A percentile compares a stretch with the other conserved stretches of the same genome.
Conservation (phyloP, 2,329 filamentous ascomycete species). For the Fonsecaea nubica region DNA sequence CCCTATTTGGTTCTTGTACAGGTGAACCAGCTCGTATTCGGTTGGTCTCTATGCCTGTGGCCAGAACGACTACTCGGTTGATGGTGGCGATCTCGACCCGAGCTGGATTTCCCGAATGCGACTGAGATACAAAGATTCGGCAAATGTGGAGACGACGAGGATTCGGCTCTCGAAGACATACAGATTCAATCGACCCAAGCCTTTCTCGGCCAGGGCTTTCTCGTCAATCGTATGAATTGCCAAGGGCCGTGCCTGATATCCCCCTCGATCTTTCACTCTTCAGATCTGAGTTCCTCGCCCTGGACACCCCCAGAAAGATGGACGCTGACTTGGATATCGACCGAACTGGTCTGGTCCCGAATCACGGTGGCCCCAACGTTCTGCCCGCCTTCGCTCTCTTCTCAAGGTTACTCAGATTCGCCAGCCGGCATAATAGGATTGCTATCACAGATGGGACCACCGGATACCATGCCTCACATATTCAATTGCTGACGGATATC, state of each 20-base stretch:
- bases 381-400: constrained; percentile 1
- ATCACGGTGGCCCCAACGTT: not conserved
- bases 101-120: constrained; percentile 4
- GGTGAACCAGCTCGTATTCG: no score
- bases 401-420: constrained; percentile 32
- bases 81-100: not conserved
- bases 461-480: constrained; percentile 45
- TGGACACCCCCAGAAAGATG: no score
- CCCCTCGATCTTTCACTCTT: no score
- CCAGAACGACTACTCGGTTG: no score
- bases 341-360: not conserved
- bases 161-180: not conserved
- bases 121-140: constrained; percentile 4
- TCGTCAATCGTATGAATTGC: no score
- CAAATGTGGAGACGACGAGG: constrained; percentile 5
- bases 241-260: no score
- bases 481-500: constrained; percentile 54
- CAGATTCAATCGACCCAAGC: not conserved
- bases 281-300: no score
- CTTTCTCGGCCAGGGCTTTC: no score
- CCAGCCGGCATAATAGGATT: constrained; percentile 35
- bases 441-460: constrained; percentile 41
- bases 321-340: no score
- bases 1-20: no score
- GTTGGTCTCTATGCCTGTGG: no score